Evolutionary conservation across 495 filamentous ascomycete genomes (phyloP).

Genomic region (Lasiosphaeria ovina): DNA sequence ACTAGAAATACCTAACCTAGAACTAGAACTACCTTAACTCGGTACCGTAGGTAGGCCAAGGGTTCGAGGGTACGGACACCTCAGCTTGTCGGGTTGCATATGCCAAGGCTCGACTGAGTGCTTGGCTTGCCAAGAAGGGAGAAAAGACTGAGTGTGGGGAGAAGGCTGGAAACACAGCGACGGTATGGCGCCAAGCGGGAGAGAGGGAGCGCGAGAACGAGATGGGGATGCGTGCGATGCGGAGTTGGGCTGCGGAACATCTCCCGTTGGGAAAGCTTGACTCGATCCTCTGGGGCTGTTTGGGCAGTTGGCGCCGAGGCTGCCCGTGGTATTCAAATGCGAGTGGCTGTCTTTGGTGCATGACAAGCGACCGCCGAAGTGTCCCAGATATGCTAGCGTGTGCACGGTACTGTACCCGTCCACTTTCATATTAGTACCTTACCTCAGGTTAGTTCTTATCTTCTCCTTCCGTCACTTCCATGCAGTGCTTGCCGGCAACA

Average conservation of each 20-base stretch:
- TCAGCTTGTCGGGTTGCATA: constrained; percentile 34
- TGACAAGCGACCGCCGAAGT: too few species aligned
- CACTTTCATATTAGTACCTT: too few species aligned
- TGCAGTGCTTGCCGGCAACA: too few species aligned
- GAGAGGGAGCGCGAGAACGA: constrained; percentile 8
- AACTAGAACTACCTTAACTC: too few species aligned
- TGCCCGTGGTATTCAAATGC: too few species aligned
- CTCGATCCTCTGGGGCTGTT: constrained; percentile 6
- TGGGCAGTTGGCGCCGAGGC: not conserved
- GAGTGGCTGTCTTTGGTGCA: too few species aligned
- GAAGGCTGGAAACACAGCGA: too few species aligned
- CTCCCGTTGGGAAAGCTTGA: constrained; percentile 21
- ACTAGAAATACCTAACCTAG: not conserved
- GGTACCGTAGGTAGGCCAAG: constrained; percentile 23
- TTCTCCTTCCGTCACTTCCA: too few species aligned
- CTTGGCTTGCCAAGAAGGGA: constrained; percentile 35
- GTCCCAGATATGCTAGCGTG: too few species aligned
- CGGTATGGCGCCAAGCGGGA: not conserved
- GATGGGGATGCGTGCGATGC: constrained; percentile 4
- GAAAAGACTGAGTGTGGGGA: constrained; percentile 17
- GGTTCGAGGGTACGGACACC: constrained; percentile 31
- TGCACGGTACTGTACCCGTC: too few species aligned
- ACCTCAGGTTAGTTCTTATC: too few species aligned
- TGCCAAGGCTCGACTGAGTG: constrained; percentile 35
- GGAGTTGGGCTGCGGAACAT: constrained; percentile 12